These are phyloP conservation scores for Termitomyces sp. DNA, from an alignment of 768 basidiomycete species.

Conservation along the genomic window DNA sequence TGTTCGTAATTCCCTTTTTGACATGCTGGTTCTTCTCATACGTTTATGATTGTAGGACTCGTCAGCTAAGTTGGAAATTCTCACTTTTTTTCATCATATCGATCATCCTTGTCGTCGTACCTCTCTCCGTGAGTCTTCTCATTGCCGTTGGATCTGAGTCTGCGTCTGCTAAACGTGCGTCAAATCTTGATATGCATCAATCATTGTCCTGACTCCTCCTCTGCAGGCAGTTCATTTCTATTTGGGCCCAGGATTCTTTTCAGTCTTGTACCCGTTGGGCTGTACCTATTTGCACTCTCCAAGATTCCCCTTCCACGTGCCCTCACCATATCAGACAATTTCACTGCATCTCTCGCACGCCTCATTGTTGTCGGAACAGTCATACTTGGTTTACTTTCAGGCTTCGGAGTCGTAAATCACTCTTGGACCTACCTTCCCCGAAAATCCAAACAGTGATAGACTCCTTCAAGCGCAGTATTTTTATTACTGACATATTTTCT, in stretches of 20 bases:
- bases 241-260: constrained; percentile 31
- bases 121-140: constrained; percentile 56
- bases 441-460: constrained; percentile 22
- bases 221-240: constrained; percentile 11
- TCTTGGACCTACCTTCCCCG: constrained; percentile 56
- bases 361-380: constrained; percentile 73
- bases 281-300: constrained; percentile 58
- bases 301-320: constrained; percentile 61
- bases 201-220: neutral
- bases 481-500: neutral
- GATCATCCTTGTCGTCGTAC: constrained; percentile 60
- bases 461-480: neutral
- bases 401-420: constrained; percentile 69
- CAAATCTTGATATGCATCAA: neutral
- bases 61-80: constrained; percentile 62
- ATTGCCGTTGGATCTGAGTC: constrained; percentile 35
- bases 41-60: constrained; percentile 34
- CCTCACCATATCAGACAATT: constrained; percentile 31
- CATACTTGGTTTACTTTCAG: constrained; percentile 75
- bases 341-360: constrained; percentile 49
- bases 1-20: constrained; percentile 25
- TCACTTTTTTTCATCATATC: constrained; percentile 58
- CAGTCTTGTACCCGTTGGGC: constrained; percentile 41
- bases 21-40: neutral
- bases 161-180: constrained; percentile 17